Evolutionary conservation across 23 red algal genomes (phyloP).

Genomic region (Agarophyton chilense): DNA sequence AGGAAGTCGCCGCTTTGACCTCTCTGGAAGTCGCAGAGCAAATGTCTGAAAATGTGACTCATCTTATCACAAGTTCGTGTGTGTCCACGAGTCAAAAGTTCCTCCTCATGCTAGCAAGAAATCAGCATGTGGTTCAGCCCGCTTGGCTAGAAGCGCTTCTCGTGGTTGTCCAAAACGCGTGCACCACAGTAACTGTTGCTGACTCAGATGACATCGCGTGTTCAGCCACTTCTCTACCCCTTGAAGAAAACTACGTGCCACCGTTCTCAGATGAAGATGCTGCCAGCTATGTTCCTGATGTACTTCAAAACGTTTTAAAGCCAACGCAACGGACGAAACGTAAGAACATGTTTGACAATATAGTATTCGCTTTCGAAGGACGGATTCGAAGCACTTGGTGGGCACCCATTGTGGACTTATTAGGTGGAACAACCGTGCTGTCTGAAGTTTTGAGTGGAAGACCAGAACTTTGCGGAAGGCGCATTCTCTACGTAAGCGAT

Average conservation of each 20-base stretch:
- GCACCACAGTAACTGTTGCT: constrained; percentile 13
- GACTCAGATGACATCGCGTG: constrained; percentile 9
- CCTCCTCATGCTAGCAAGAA: constrained; percentile 24
- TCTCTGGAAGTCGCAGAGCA: constrained; percentile 22
- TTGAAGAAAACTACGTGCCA: constrained; percentile 43
- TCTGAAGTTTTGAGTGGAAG: background rate
- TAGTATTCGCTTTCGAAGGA: constrained; percentile 36
- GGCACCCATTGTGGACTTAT: constrained; percentile 28
- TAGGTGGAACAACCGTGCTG: constrained; percentile 31
- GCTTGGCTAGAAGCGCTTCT: constrained; percentile 59
- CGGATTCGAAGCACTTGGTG: constrained; percentile 45
- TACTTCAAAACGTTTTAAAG: constrained; percentile 17
- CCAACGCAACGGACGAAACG: constrained; percentile 7
- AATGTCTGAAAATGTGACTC: constrained; percentile 41
- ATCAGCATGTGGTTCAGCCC: constrained; percentile 36
- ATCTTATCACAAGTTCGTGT: constrained; percentile 43
- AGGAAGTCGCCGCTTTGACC: constrained; percentile 33
- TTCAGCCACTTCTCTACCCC: background rate
- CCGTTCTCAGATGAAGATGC: constrained; percentile 36
- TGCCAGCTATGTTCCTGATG: constrained; percentile 1
- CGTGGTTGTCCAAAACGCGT: constrained; percentile 28
- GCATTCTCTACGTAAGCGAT: constrained; percentile 13
- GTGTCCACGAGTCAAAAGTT: constrained; percentile 27
- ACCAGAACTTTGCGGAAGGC: constrained; percentile 5
- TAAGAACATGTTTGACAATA: constrained; percentile 48